Evolutionary conservation across 148 eudicot species (phyloP).

Genomic region (Nepenthes mirabilis): DNA sequence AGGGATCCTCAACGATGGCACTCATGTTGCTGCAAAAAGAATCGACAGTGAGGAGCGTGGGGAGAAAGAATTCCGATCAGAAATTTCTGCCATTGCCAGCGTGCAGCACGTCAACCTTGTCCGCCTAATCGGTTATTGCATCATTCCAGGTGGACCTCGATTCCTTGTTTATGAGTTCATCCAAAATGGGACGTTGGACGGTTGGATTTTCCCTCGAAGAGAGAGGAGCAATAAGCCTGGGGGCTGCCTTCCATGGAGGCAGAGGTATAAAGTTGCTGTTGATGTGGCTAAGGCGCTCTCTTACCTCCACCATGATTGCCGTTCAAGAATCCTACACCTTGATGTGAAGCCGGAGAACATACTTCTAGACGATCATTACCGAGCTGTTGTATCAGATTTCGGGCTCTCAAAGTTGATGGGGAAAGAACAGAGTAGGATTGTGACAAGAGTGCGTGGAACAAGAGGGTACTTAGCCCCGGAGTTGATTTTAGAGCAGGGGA

Average conservation of each 20-base stretch:
- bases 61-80: constrained; percentile 58
- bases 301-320: constrained; percentile 76
- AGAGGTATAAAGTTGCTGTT: constrained; percentile 43
- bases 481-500: constrained; percentile 60
- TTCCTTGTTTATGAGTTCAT: constrained; percentile 64
- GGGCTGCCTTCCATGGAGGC: constrained; percentile 62
- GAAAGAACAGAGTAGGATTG: constrained; percentile 46
- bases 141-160: constrained; percentile 31
- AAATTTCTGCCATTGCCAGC: constrained; percentile 67
- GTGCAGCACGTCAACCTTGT: constrained; percentile 66
- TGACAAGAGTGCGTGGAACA: constrained; percentile 63
- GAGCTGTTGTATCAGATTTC: constrained; percentile 61
- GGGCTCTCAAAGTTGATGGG: constrained; percentile 74
- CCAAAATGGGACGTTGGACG: constrained; percentile 64
- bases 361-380: constrained; percentile 43
- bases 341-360: constrained; percentile 91
- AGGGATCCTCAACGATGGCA: constrained; percentile 57
- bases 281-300: constrained; percentile 82
- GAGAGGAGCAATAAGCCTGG: constrained; percentile 9
- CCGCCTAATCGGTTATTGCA: constrained; percentile 56
- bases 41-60: constrained; percentile 54
- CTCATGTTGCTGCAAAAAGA: constrained; percentile 61
- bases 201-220: constrained; percentile 57
- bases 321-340: constrained; percentile 57
- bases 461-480: constrained; percentile 91